Base-by-base conservation (phyloP, 2,329 filamentous ascomycete genomes). In the Lachnellula cervina region DNA sequence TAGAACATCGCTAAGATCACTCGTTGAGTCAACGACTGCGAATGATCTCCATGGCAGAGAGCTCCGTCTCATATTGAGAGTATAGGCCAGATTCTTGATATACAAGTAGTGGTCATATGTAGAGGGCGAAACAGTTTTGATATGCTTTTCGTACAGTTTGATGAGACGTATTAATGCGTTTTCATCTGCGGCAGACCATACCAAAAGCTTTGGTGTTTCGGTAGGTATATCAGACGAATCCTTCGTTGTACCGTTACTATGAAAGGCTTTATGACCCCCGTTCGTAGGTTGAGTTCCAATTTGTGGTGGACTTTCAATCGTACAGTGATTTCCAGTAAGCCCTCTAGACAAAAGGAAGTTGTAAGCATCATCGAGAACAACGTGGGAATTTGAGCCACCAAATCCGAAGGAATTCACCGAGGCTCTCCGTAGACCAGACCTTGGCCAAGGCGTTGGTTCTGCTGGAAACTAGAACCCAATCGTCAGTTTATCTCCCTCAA, bases 391-490 rank as follows among this genome's bases (percentile, higher is more conserved):
- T 11, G 56, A 19, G 6, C 62, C 62, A 21, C 76, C 75, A 34
- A 74, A 76, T 0, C 76, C 76, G 45, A 78, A 64, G 11, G 48
- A 57, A 42, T 65, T 66, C n/a, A 65, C 44, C n/a, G 52, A 59
- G 7, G 55, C 57, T 23, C 61, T 50, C 3, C 60, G 56, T 5
- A 43, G 23, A 2, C 53, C 53, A 11, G 25, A 19, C 7, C 16
- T 32, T 38, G 54, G 54, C 55, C 55, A 56, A 28, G 50, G 37
- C 14, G 40, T 40, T n/a, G 34, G 49, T 6, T 35, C 16, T 11
- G 49, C 38, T 5, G 49, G 49, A 19, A 60, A 19, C 43, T 45
- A 7, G 25, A 19, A 45, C 4, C 2, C 23, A 25, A 25, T 4
- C 11, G 13, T 45, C 13, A 45, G 43, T 25, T n/a, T n/a, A n/a